Base-by-base conservation (phyloP, 2,329 filamentous ascomycete genomes). In the Fusarium sp. region DNA sequence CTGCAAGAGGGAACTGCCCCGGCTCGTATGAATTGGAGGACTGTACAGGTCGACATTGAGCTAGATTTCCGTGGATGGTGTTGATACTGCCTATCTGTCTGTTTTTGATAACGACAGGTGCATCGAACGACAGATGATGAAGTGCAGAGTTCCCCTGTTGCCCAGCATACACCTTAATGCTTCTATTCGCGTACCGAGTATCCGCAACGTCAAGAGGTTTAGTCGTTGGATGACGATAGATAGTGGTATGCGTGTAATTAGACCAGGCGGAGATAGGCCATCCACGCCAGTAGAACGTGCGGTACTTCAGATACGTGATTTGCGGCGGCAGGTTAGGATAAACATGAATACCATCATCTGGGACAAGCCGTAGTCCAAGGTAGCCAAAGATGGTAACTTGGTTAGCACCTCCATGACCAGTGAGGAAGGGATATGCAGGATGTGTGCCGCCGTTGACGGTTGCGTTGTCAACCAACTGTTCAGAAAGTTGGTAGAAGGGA, bases 191-290 rank as follows among this genome's bases (percentile, higher is more conserved):
- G 1, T 60, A 62, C 2, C 15, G 13, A 11, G 27, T 20, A 38
- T 62, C 60, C 6, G 60, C 60, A 37, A 62, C 55, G 8, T 37
- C 30, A 5, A 62, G 55, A 18, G 37, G 44, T 11, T 62, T 32
- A 2, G 55, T 18, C 0, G 23, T 50, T 2, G 15, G 7, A 11
- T 44, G 60, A 20, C 60, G 30, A 5, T 27, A 26, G 3, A 62
- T 62, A 1, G 17, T 27, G 4, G 60, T 62, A 32, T 62, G 55
- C 0, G 60, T 60, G 13, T 60, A 62, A 2, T 62, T 62, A 1
- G 60, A 62, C 60, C 60, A 62, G 3, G 60, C 55, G 0, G 30
- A 26, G 4, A 62, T 62, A 26, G 60, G 55, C 60, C 60, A 62
- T 1, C 60, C 60, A 6, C 44, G 23, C 60, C 60, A 62, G 1